phyloP scores from a whole-genome alignment of 1,139 yeast genomes.

The Taphrina flavorubra region DNA sequence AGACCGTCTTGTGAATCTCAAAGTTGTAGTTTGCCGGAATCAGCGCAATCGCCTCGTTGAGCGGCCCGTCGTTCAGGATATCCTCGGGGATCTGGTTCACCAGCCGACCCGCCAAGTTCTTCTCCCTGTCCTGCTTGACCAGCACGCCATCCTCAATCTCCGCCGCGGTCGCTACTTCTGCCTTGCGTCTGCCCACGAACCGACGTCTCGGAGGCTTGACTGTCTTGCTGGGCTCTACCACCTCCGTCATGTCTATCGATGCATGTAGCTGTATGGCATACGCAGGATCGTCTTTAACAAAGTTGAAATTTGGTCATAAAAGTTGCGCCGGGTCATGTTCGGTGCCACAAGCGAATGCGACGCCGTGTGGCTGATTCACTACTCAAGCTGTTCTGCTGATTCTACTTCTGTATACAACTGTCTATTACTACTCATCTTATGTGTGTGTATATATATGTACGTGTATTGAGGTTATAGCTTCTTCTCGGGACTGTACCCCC shows the following conservation, averaged over 20 bases:
- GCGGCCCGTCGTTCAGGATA: constrained; percentile 74
- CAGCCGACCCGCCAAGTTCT: constrained; percentile 55
- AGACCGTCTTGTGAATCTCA: constrained; percentile 92
- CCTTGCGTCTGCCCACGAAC: constrained; percentile 26
- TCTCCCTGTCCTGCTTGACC: constrained; percentile 15
- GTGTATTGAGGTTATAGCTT: constrained; percentile 1
- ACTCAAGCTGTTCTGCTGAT: no score
- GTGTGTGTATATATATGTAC: no score
- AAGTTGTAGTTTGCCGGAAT: constrained; percentile 91
- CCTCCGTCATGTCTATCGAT: constrained; percentile 12
- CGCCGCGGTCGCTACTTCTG: constrained; percentile 1
- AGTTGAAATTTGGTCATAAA: background rate
- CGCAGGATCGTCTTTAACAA: background rate
- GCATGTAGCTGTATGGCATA: background rate
- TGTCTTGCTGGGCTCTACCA: background rate
- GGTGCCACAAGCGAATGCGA: background rate
- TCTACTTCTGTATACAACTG: no score
- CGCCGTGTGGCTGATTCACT: background rate
- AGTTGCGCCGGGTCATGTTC: constrained; percentile 12
- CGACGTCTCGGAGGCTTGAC: constrained; percentile 37
- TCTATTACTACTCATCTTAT: no score
- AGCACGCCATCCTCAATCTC: constrained; percentile 41
- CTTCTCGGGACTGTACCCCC: constrained; percentile 22
- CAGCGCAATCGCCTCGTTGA: constrained; percentile 77
- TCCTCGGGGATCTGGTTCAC: constrained; percentile 91